A percentile compares a stretch with the other conserved stretches of the same genome.
phyloP scores from a whole-genome alignment of 2,329 filamentous ascomycete genomes.

The Phaeosphaeriaceae sp. region DNA sequence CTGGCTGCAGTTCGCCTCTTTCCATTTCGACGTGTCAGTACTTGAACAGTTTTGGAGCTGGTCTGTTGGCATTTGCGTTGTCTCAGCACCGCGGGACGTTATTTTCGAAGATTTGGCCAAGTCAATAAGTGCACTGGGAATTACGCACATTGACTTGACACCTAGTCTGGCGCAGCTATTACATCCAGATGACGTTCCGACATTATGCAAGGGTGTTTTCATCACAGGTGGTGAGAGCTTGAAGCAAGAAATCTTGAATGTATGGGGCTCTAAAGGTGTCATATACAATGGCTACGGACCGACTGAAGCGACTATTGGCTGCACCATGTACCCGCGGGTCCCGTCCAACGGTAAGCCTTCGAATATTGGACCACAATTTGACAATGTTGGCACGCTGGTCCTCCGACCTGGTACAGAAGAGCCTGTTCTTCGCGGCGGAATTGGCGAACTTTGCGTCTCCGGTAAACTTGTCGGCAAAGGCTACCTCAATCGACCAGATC shows the following conservation, averaged over 20 bases:
- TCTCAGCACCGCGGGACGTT: slow-evolving; percentile 81
- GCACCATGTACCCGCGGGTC: slow-evolving; percentile 87
- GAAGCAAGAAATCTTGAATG: slow-evolving; percentile 86
- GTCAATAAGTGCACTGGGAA: slow-evolving; percentile 73
- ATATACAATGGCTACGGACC: slow-evolving; percentile 93
- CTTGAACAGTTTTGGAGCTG: slow-evolving; percentile 96
- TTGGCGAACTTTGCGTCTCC: slow-evolving; percentile 89
- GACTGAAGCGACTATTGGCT: slow-evolving; percentile 91
- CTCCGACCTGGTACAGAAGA: slow-evolving; percentile 72
- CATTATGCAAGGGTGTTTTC: slow-evolving; percentile 82
- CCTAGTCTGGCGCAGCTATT: slow-evolving; percentile 83
- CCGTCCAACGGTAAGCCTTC: slow-evolving; percentile 79
- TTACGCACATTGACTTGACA: slow-evolving; percentile 92
- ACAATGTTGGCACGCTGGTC: slow-evolving; percentile 86
- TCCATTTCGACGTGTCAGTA: slow-evolving; percentile 94
- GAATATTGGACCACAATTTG: slow-evolving; percentile 87
- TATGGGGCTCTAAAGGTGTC: slow-evolving; percentile 79
- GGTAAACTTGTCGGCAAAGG: slow-evolving; percentile 88
- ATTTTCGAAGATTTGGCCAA: slow-evolving; percentile 83
- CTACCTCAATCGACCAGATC: slow-evolving; percentile 80
- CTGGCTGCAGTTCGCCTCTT: slow-evolving; percentile 92
- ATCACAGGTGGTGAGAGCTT: slow-evolving; percentile 91
- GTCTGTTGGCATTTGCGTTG: slow-evolving; percentile 86
- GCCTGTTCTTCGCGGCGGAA: slow-evolving; percentile 77
- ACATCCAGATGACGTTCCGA: slow-evolving; percentile 81